phyloP scores from a whole-genome alignment of 805 yeast genomes.

The Candida khao-thaluensis region DNA sequence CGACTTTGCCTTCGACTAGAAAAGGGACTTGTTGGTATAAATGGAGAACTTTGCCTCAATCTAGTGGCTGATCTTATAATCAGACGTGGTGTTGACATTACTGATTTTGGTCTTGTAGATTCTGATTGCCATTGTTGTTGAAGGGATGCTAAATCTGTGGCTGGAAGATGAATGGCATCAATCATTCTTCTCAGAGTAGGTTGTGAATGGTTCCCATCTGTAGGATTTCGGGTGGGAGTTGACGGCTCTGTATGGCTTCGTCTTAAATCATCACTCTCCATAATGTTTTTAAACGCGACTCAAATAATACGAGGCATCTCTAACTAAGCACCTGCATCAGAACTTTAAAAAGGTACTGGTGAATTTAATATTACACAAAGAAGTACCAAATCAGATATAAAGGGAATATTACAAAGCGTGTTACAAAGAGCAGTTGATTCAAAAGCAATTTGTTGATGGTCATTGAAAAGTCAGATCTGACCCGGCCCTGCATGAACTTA shows the following conservation, averaged over 20 bases:
- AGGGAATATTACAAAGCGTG: too few relatives aligned
- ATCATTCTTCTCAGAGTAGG: neutral
- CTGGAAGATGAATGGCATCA: constrained; percentile 8
- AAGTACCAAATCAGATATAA: too few relatives aligned
- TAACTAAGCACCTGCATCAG: too few relatives aligned
- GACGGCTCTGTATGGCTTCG: constrained; percentile 20
- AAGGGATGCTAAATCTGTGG: constrained; percentile 9
- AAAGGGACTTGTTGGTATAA: constrained; percentile 2
- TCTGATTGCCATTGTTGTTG: constrained; percentile 7
- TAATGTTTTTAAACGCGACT: neutral
- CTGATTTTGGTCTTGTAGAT: neutral
- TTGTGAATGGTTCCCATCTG: constrained; percentile 1
- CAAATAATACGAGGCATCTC: too few relatives aligned
- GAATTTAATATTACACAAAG: too few relatives aligned
- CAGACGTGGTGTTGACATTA: constrained; percentile 8
- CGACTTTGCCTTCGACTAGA: constrained; percentile 20
- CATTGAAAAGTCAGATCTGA: too few relatives aligned
- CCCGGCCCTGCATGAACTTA: too few relatives aligned
- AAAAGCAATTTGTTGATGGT: too few relatives aligned
- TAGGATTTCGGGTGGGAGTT: constrained; percentile 16
- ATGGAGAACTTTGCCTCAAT: neutral
- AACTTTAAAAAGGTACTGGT: too few relatives aligned
- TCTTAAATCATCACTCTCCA: constrained; percentile 1
- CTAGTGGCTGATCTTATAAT: constrained; percentile 4
- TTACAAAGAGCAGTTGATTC: too few relatives aligned